phyloP scores from a whole-genome alignment of 139 green algal species.

The Chlorella vulgaris region DNA sequence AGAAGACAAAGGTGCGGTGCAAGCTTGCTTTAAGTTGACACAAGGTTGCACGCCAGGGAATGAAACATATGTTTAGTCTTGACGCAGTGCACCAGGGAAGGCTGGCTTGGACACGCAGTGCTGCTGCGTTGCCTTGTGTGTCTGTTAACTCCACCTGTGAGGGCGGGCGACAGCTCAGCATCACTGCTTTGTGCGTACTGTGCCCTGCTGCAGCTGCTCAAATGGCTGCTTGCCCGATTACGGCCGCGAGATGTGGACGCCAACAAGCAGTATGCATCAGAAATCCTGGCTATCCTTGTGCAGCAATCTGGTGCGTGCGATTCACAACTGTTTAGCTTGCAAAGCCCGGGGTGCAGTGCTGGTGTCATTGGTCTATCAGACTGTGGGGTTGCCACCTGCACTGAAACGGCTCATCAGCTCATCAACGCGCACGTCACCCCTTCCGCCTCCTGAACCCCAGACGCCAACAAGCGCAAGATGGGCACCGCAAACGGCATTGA shows the following conservation, averaged over 20 bases:
- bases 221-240: conserved; percentile 88
- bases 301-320: conserved; percentile 59
- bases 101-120: background rate
- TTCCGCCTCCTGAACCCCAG: background rate
- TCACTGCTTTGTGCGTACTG: background rate
- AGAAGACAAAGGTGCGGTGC: conserved; percentile 39
- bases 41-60: too few relatives aligned
- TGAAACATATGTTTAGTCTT: too few relatives aligned
- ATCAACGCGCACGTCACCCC: background rate
- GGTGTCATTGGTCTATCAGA: too few relatives aligned
- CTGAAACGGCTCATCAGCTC: background rate
- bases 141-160: too few relatives aligned
- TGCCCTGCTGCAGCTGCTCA: conserved; percentile 55
- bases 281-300: conserved; percentile 92
- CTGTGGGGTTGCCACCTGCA: too few relatives aligned
- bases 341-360: too few relatives aligned
- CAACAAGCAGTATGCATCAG: conserved; percentile 86
- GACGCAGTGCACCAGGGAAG: too few relatives aligned
- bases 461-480: conserved; percentile 74
- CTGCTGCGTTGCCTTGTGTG: background rate
- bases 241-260: conserved; percentile 72
- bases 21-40: too few relatives aligned
- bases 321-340: too few relatives aligned
- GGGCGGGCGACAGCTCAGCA: too few relatives aligned
- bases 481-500: conserved; percentile 80